phyloP scores from a whole-genome alignment of 192 early-diverging fungal species.

The Chytriomyces sp. region DNA sequence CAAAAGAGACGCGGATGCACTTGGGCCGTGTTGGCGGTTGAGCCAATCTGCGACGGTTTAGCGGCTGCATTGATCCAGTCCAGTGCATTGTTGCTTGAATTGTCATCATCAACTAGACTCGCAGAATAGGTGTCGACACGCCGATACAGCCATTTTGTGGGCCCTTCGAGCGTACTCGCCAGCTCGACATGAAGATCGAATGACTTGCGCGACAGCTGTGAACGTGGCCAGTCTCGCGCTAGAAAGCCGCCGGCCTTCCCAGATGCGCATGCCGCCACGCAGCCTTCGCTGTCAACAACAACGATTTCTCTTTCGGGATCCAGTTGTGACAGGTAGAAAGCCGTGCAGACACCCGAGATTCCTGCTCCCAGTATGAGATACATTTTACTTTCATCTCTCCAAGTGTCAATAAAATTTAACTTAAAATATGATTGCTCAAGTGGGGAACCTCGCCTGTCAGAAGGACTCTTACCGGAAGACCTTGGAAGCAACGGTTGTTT shows the following conservation, averaged over 20 bases:
- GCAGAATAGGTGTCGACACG: conserved; percentile 1
- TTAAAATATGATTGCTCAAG: background rate
- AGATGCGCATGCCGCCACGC: conserved; percentile 14
- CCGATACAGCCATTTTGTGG: conserved; percentile 16
- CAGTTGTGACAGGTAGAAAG: conserved; percentile 17
- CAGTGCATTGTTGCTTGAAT: background rate
- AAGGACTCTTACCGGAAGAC: conserved; percentile 3
- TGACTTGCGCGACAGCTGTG: background rate
- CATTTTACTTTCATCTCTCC: too few relatives aligned
- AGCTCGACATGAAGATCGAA: conserved; percentile 29
- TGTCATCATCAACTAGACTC: background rate
- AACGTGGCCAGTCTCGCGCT: conserved; percentile 14
- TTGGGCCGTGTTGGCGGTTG: conserved; percentile 15
- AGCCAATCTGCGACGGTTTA: conserved; percentile 5
- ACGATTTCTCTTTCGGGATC: background rate
- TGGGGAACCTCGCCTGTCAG: conserved; percentile 25
- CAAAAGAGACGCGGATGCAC: conserved; percentile 23
- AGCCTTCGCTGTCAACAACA: conserved; percentile 11
- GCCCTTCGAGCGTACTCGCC: conserved; percentile 13
- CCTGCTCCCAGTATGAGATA: conserved; percentile 21
- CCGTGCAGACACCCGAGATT: conserved; percentile 22
- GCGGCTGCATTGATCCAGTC: background rate
- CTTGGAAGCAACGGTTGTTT: conserved; percentile 6
- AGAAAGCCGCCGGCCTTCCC: conserved; percentile 38
- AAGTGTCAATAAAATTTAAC: too few relatives aligned